Evolutionary conservation across 2,329 filamentous ascomycete genomes (phyloP).

Genomic region (Colletotrichum australisinense): DNA sequence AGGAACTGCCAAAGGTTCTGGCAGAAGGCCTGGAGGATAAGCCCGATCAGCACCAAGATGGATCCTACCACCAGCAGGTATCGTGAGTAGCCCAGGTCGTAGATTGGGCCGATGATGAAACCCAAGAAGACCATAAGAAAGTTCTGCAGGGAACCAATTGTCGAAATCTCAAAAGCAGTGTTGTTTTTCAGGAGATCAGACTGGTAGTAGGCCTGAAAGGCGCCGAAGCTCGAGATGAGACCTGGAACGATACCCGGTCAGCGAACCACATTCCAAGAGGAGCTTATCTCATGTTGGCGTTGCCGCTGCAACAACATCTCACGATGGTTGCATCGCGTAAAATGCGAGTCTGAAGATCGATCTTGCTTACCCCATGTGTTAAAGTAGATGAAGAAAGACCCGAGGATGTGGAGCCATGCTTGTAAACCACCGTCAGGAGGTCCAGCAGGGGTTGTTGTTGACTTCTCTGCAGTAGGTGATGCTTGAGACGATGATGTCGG

Average conservation of each 20-base stretch:
- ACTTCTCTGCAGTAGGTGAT: slow-evolving; percentile 20
- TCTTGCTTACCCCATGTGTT: slow-evolving; percentile 46
- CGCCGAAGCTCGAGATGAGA: slow-evolving; percentile 57
- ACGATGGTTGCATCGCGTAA: slow-evolving; percentile 3
- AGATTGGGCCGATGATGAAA: slow-evolving; percentile 56
- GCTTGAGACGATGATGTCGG: slow-evolving; percentile 19
- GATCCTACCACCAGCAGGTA: slow-evolving; percentile 52
- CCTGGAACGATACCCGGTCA: slow-evolving; percentile 40
- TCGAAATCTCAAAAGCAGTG: slow-evolving; percentile 47
- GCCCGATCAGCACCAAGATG: slow-evolving; percentile 56
- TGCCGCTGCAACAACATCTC: not conserved
- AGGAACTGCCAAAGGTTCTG: slow-evolving; percentile 39
- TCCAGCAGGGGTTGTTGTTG: slow-evolving; percentile 3
- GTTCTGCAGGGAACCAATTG: slow-evolving; percentile 59
- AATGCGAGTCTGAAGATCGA: not conserved
- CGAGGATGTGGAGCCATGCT: slow-evolving; percentile 61
- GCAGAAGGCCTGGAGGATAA: slow-evolving; percentile 41
- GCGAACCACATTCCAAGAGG: not conserved
- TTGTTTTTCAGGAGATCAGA: slow-evolving; percentile 41
- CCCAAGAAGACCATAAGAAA: slow-evolving; percentile 57
- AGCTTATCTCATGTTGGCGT: not conserved
- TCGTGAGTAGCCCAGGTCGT: slow-evolving; percentile 59
- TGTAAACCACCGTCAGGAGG: slow-evolving; percentile 42
- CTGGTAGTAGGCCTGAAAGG: slow-evolving; percentile 65
- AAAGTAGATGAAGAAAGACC: slow-evolving; percentile 61